Conservation (phyloP, 2,329 filamentous ascomycete species). For the Uncinocarpus reesii region DNA sequence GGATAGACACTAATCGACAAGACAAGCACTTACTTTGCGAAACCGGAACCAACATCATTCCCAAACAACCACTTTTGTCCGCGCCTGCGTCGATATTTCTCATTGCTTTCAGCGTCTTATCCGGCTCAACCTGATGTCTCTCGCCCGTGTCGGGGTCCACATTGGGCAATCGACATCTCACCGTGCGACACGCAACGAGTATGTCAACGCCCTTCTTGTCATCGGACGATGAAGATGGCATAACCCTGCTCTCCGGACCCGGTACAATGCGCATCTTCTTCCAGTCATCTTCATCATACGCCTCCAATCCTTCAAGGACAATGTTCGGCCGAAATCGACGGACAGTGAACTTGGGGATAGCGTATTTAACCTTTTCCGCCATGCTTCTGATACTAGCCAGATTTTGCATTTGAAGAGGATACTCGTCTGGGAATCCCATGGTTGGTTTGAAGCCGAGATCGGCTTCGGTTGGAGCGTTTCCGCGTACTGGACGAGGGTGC, state of each 20-base stretch:
- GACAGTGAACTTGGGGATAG: conserved; percentile 39
- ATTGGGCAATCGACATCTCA: conserved; percentile 49
- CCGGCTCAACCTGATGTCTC: conserved; percentile 40
- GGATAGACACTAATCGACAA: conserved; percentile 25
- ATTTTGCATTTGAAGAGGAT: conserved; percentile 48
- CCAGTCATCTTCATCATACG: conserved; percentile 50
- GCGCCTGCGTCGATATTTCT: conserved; percentile 44
- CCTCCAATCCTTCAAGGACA: conserved; percentile 42
- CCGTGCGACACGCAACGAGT: conserved; percentile 47
- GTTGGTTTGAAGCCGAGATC: conserved; percentile 44
- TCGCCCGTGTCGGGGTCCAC: conserved; percentile 47
- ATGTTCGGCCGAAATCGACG: conserved; percentile 50
- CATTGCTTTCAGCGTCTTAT: conserved; percentile 41
- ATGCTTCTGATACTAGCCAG: conserved; percentile 46
- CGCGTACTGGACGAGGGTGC: conserved; percentile 41
- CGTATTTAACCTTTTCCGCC: conserved; percentile 32
- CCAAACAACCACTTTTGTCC: conserved; percentile 40
- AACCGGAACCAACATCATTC: conserved; percentile 42
- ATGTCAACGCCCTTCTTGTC: conserved; percentile 26
- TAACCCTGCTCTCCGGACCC: conserved; percentile 19
- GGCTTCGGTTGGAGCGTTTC: conserved; percentile 44
- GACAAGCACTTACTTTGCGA: conserved; percentile 19
- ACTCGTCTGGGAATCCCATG: conserved; percentile 50
- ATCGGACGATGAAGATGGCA: neutral
- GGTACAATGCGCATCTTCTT: conserved; percentile 37